These are phyloP conservation scores for Talinum fruticosum DNA, from an alignment of 148 eudicot genomes.

Conservation along the genomic window DNA sequence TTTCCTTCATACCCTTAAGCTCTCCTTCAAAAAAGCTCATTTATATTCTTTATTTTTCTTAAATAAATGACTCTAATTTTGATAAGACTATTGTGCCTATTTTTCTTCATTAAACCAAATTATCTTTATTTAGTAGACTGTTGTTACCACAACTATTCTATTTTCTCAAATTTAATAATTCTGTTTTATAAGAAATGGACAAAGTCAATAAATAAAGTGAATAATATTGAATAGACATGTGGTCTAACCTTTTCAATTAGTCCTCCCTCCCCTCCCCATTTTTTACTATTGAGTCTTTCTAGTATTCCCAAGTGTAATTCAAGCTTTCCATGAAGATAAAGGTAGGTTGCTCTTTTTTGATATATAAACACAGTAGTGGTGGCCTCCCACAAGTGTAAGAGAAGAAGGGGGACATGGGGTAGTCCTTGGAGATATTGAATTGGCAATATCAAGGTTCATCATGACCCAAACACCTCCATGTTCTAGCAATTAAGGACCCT, in stretches of 20 bases:
- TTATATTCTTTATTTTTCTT: too few relatives aligned
- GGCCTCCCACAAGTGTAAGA: constrained; percentile 31
- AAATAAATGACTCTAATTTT: too few relatives aligned
- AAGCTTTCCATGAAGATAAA: not conserved
- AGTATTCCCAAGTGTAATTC: not conserved
- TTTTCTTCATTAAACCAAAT: too few relatives aligned
- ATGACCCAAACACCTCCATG: constrained; percentile 36
- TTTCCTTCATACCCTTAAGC: too few relatives aligned
- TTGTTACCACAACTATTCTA: not conserved
- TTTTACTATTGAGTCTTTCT: not conserved
- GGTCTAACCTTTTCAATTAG: not conserved
- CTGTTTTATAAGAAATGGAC: too few relatives aligned
- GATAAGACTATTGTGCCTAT: too few relatives aligned
- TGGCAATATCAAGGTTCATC: constrained; percentile 33
- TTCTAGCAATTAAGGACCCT: constrained; percentile 32
- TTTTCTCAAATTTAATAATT: not conserved
- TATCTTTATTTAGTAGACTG: not conserved
- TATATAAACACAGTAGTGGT: constrained; percentile 6
- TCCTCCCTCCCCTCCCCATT: not conserved
- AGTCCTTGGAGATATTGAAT: constrained; percentile 31
- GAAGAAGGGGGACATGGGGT: constrained; percentile 32
- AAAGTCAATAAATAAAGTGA: too few relatives aligned
- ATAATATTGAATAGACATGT: not conserved
- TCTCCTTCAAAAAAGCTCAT: too few relatives aligned
- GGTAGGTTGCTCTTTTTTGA: constrained; percentile 13